Base-by-base conservation (phyloP, 2,329 filamentous ascomycete species). In the Microcyclospora tardicrescens region DNA sequence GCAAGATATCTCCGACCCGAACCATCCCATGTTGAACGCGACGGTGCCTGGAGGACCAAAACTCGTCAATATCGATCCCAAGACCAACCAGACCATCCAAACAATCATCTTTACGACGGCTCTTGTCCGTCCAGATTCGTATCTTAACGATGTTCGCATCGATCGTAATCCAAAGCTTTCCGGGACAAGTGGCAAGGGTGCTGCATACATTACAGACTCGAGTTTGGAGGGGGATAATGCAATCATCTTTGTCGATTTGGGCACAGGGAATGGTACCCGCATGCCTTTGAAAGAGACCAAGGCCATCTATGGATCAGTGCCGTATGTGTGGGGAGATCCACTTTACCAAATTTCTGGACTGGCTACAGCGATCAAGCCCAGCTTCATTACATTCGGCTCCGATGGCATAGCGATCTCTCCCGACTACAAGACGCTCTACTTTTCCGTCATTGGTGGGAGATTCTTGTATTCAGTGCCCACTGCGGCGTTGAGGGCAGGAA, bases 181-280 rank as follows among this genome's bases (percentile, higher is more conserved):
- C 0, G 36, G 33, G 15, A 40, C 48, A 11, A 57, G 58, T 2
- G 63, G 64, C 2, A 44, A 59, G 11, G 65, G 66, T 12, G 47
- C 69, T 10, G 66, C 65, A 0, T 71, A 71, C 47, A 66, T 71
- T 46, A 69, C 66, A n/a, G 68, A 71, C 45, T 63, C 59, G 29
- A 61, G 56, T 32, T 49, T 48, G 28, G 62, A 67, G 46, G 66
- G 67, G 16, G 60, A 61, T 16, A 67, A 65, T 38, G 67, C 59
- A 1, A 61, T 70, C 35, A 55, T 70, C 39, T 52, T 66, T 12
- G 66, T 68, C 32, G 66, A 70, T 38, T 59, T 69, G 2, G 62
- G 59, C 6, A 61, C 60, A 0, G 64, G 64, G 2, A 59, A 66
- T 38, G 59, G 59, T 37, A 68, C 63, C 61, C 53, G 66, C 3